These are phyloP conservation scores for Trichoderma koningiopsis DNA, from an alignment of 2,329 filamentous ascomycete species.

Conservation along the genomic window DNA sequence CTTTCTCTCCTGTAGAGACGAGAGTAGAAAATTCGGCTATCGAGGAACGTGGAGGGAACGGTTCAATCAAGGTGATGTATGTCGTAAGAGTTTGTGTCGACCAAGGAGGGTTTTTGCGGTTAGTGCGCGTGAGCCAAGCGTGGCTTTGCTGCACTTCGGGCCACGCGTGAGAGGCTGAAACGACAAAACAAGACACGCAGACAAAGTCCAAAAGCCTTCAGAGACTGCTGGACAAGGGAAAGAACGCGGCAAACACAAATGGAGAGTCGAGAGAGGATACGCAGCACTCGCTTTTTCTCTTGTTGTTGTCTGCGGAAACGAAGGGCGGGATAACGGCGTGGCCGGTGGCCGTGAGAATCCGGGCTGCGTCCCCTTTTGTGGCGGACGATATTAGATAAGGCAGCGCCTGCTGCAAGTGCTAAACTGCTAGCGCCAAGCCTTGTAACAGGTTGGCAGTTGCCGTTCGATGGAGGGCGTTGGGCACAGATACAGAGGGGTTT, in stretches of 20 bases:
- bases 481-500: not conserved
- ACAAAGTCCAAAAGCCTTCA: not conserved
- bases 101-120: conserved; percentile 18
- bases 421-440: not conserved
- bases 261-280: not conserved
- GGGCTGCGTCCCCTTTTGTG: conserved; percentile 26
- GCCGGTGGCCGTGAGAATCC: conserved; percentile 25
- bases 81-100: conserved; percentile 13
- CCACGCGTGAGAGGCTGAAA: conserved; percentile 3
- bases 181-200: not conserved
- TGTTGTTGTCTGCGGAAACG: conserved; percentile 15
- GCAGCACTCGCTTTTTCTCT: not conserved
- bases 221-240: not conserved
- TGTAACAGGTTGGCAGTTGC: conserved; percentile 9
- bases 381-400: conserved; percentile 22
- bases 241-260: not conserved
- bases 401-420: not conserved
- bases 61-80: not conserved
- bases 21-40: not conserved
- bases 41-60: not conserved
- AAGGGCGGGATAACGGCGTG: conserved; percentile 26
- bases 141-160: conserved; percentile 11
- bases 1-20: not conserved
- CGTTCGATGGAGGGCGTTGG: not conserved
- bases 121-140: conserved; percentile 25